Percentiles rank a stretch among this genome's conserved stretches.
Conservation (phyloP, 345 rosid genomes). For the Eucalyptus tenuipes region DNA sequence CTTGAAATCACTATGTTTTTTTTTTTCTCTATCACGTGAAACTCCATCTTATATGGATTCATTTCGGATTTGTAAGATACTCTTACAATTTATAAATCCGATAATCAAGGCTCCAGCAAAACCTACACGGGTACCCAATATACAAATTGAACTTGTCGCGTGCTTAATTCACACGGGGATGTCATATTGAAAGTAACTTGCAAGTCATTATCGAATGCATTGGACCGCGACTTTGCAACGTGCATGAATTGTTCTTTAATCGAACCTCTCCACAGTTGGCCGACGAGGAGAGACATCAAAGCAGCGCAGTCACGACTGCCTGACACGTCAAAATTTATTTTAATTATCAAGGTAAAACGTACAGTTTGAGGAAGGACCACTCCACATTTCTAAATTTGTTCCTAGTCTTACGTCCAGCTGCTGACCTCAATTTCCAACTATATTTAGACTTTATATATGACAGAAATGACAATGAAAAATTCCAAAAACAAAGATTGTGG, state of each 20-base stretch:
- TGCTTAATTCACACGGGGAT: background rate
- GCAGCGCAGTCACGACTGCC: background rate
- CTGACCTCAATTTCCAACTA: background rate
- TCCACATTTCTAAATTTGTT: background rate
- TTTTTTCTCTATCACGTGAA: background rate
- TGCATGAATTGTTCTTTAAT: background rate
- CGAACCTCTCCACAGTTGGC: background rate
- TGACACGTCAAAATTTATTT: background rate
- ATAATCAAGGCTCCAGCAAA: background rate
- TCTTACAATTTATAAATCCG: background rate
- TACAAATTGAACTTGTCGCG: background rate
- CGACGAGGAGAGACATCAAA: background rate
- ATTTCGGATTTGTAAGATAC: fast-evolving
- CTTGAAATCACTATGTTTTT: background rate
- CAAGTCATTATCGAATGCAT: background rate
- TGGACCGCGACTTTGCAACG: background rate
- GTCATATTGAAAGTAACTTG: background rate
- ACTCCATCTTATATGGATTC: background rate
- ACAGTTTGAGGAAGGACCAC: background rate
- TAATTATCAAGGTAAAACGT: background rate
- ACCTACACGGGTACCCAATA: fast-evolving
- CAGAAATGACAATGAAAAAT: background rate
- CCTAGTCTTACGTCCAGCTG: background rate
- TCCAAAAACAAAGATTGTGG: background rate
- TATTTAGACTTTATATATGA: background rate